Base-by-base conservation (phyloP, 2,329 filamentous ascomycete genomes). In the Cladorrhinum sp. region DNA sequence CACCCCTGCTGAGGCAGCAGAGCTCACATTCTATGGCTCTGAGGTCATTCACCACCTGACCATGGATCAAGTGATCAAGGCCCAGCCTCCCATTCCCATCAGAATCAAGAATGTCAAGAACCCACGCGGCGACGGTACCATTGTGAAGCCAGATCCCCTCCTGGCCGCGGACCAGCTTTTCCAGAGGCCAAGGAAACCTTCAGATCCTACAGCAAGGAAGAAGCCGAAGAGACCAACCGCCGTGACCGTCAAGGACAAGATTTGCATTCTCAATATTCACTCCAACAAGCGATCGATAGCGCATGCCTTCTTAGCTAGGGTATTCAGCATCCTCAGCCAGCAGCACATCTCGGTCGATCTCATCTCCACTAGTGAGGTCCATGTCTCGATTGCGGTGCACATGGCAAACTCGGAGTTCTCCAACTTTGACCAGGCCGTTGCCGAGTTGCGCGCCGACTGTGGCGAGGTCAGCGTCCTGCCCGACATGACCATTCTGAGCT, bases 31-130 rank as follows among this genome's bases (percentile, higher is more conserved):
- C 71, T 95, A 93, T 73, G 91, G 91, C 64, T 93, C 93, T 63
- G 95, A 99, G 75, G 95, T 99, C 72, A 99, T 99, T 68, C 95
- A 99, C 74, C 95, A 96, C 66, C 89, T 97, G 73, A 99, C 95
- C 69, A 98, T 99, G 93, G 93, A 98, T 77, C 95, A 98, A 76
- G 87, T 89, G 65, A 92, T 95, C 72, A 90, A 91, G 69, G 91
- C 91, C n/a, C 77, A 80, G 23, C 86, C 86, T 0, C 87, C 88
- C 55, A 95, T 95, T 69, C 90, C 88, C 16, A 93, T 95, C 69
- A 89, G 91, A 66, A 95, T 95, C 77, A 95, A 95, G 80, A 96
- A 96, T 71, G 91, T 96, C 72, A 93, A 92, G 79, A 95, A 95
- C 72, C 90, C 91, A 0, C 83, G 86, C 49, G 90, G 89, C 60